Base-by-base conservation (phyloP, 176 grass and related monocot species). In the Saccharum spontaneum region DNA sequence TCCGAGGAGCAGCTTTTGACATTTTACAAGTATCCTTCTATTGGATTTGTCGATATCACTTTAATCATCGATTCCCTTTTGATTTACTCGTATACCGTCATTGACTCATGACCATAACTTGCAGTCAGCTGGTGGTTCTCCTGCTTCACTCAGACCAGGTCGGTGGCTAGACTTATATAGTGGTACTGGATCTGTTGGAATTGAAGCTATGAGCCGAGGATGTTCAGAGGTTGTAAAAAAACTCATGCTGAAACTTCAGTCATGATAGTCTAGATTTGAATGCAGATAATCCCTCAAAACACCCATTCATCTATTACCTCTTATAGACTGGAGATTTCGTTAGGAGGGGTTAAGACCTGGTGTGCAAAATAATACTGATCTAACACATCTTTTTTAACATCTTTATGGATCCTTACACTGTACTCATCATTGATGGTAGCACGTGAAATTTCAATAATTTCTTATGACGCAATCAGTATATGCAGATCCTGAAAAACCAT, bases 121-220 rank as follows among this genome's bases (percentile, higher is more conserved):
- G 49, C 85, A 99, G 97, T 89, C 85, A 71, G 93, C 93, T 89
- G 88, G 91, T 86, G 97, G 97, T 86, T 94, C 67, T 77, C 97
- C 97, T 82, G 89, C 97, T 87, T 94, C 91, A 40, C 89, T 99
- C 52, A 95, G 86, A 81, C 97, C 97, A 67, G 93, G 97, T 79
- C 67, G 82, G 34, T 99, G 97, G 97, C 86, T 99, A 86, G 97
- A 99, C 71, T 79, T 99, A 82, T 99, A 99, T 81, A 94, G 97
- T 54, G 93, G 96, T 73, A 99, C 97, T 43, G 97, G 97, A 81
- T 95, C 93, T 26, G 97, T 96, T 86, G 93, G 97, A 80, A 99
- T 99, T 82, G 97, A 99, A 94, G 97, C 97, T 86, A 94, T 99
- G 76, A 99, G 97, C 77, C 69, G 97, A 79, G 97, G 97, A 92